Percentiles rank a stretch among this genome's conserved stretches.
phyloP scores from a whole-genome alignment of 2,329 filamentous ascomycete genomes.

The Colletotrichum musicola region DNA sequence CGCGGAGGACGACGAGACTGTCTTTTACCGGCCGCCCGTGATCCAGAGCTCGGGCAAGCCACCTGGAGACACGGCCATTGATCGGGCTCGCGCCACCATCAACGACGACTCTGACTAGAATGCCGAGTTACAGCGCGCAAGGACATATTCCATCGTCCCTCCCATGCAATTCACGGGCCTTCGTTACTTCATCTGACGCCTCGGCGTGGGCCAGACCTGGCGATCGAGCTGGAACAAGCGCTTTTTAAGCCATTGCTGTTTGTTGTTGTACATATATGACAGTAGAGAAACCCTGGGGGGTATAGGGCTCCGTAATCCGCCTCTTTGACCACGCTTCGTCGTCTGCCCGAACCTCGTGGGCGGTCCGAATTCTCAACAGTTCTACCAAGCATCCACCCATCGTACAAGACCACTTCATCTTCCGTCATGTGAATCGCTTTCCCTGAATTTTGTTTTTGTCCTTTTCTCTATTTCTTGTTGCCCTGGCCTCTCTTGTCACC shows the following conservation, averaged over 20 bases:
- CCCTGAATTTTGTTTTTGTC: constrained; percentile 43
- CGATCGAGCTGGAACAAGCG: constrained; percentile 24
- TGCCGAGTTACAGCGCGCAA: constrained; percentile 32
- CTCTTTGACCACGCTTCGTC: constrained; percentile 20
- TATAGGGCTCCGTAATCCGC: constrained; percentile 32
- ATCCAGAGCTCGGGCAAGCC: constrained; percentile 63
- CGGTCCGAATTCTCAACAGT: constrained; percentile 14
- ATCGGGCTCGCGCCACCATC: constrained; percentile 69
- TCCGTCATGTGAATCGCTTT: background rate
- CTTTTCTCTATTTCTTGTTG: constrained; percentile 57
- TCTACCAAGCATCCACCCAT: constrained; percentile 19
- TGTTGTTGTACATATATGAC: constrained; percentile 43
- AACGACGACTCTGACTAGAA: constrained; percentile 71
- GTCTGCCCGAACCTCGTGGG: background rate
- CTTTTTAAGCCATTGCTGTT: constrained; percentile 25
- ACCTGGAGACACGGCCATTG: constrained; percentile 69
- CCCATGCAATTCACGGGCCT: background rate
- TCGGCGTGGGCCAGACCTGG: background rate
- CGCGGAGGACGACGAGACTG: constrained; percentile 85
- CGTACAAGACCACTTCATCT: constrained; percentile 25
- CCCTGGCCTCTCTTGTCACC: constrained; percentile 48
- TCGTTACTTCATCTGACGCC: constrained; percentile 23
- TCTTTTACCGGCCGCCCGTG: constrained; percentile 75
- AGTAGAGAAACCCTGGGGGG: constrained; percentile 34
- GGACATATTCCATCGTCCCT: constrained; percentile 19